Conservation (phyloP, 1,284 basidiomycete species). For the Amylostereum chailletii region DNA sequence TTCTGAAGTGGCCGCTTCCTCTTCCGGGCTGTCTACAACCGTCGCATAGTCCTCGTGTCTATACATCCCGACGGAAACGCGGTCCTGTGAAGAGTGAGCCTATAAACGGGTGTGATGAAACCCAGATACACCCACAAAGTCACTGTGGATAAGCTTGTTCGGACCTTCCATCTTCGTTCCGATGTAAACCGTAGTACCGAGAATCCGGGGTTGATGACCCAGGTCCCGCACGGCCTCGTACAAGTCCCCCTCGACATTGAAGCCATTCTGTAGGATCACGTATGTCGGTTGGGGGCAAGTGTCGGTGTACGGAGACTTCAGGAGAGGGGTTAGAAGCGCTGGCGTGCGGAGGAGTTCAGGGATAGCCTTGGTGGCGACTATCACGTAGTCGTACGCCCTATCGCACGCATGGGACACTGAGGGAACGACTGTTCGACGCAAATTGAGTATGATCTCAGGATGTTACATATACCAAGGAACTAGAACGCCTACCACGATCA, state of each 20-base stretch:
- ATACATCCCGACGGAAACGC: conserved; percentile 44
- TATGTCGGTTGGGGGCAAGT: conserved; percentile 46
- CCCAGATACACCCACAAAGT: conserved; percentile 32
- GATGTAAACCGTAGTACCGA: conserved; percentile 48
- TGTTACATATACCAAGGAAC: not conserved
- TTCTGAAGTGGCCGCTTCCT: conserved; percentile 34
- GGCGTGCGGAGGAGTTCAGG: conserved; percentile 60
- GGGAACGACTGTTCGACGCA: conserved; percentile 36
- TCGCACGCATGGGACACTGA: conserved; percentile 54
- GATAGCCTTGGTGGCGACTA: conserved; percentile 67
- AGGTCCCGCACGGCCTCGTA: conserved; percentile 42
- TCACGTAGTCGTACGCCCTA: conserved; percentile 52
- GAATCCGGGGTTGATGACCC: conserved; percentile 36
- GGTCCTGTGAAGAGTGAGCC: conserved; percentile 31
- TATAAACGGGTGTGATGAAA: not conserved
- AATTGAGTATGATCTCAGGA: conserved; percentile 4
- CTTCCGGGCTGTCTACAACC: conserved; percentile 32
- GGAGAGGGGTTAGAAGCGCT: conserved; percentile 47
- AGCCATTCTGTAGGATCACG: conserved; percentile 70
- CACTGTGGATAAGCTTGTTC: conserved; percentile 41
- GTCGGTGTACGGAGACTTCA: conserved; percentile 41
- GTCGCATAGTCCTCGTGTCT: conserved; percentile 34
- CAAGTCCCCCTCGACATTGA: conserved; percentile 66
- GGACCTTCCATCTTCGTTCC: conserved; percentile 37
- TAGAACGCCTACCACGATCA: conserved; percentile 38